Base-by-base conservation (phyloP, 164 flowering plant genomes). In the Vitis rotundifolia region DNA sequence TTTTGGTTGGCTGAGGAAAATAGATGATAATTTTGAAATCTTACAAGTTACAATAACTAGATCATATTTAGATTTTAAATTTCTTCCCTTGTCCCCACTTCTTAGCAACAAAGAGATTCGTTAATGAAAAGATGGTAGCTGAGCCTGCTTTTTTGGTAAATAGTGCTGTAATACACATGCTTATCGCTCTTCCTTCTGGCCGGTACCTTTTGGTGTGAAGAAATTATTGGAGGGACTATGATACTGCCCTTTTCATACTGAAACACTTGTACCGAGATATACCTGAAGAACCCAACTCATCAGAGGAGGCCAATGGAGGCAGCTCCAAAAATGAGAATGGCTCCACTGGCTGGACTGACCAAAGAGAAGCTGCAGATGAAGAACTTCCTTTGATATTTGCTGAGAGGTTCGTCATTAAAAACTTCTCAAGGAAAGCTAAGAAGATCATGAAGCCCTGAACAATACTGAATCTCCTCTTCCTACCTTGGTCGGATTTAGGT, bases 161-260 rank as follows among this genome's bases (percentile, higher is more conserved):
- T 31, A 31, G 44, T 31, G 0, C 44, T 6, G 44, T 31, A 31
- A 4, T 31, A 31, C 0, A 31, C 44, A 31, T 31, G 48, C 2
- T 61, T 61, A 2, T 18, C 12, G 29, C 15, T 13, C 14, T 26
- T 59, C 44, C 18, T 71, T 44, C 19, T 75, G 11, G 22, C 29
- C 8, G 18, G 10, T 26, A 14, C 12, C 19, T 12, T 44, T 0
- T 31, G 57, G 12, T 66, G 3, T 75, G 70, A 89, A 94, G 98
- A 67, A 94, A 89, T 77, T 95, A 95, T 76, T 95, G 99, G 99
- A 83, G 98, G 77, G 99, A 95, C 73, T 28, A 66, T 69, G 98
- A 95, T 71, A 95, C 99, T 50, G 97, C 98, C 9, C 90, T 95
- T 49, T 93, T 95, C 83, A 86, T 95, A 53, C 75, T 95, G 71